phyloP scores from a whole-genome alignment of 83 land plant species.

The Picea mariana region DNA sequence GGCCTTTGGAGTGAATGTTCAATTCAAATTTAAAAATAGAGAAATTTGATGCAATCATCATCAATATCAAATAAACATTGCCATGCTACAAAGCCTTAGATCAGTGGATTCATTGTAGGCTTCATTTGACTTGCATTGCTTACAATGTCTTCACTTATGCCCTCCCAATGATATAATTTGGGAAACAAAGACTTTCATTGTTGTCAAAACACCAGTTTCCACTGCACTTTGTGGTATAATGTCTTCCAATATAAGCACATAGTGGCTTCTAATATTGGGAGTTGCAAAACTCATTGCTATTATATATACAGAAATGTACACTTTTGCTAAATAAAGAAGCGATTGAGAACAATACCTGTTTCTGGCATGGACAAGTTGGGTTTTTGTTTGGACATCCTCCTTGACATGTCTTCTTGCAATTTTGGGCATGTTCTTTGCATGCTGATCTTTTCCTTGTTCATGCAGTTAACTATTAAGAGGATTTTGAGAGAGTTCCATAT shows the following conservation, averaged over 20 bases:
- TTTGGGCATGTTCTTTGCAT: slow-evolving; percentile 41
- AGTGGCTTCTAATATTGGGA: slow-evolving; percentile 60
- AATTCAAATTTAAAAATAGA: no score
- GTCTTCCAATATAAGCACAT: slow-evolving; percentile 66
- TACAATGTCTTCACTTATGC: slow-evolving; percentile 60
- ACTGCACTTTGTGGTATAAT: slow-evolving; percentile 56
- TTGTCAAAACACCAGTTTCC: slow-evolving; percentile 16
- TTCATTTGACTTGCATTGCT: slow-evolving; percentile 42
- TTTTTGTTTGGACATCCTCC: slow-evolving; percentile 82
- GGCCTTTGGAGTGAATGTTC: no score
- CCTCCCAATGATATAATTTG: slow-evolving; percentile 54
- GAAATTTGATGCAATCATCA: slow-evolving; percentile 20
- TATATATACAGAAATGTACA: slow-evolving; percentile 59
- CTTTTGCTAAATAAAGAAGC: slow-evolving; percentile 46
- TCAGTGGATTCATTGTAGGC: slow-evolving; percentile 41
- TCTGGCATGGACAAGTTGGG: slow-evolving; percentile 86
- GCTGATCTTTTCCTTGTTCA: no score
- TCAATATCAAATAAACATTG: slow-evolving; percentile 35
- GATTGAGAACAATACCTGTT: slow-evolving; percentile 52
- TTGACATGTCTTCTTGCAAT: slow-evolving; percentile 71
- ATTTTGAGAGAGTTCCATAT: no score
- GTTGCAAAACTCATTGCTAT: slow-evolving; percentile 73
- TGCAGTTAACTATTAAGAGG: no score
- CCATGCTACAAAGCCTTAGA: slow-evolving; percentile 45
- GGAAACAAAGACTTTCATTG: slow-evolving; percentile 60